These are phyloP conservation scores for Xylaria curta DNA, from an alignment of 495 filamentous ascomycete genomes.

Conservation along the genomic window DNA sequence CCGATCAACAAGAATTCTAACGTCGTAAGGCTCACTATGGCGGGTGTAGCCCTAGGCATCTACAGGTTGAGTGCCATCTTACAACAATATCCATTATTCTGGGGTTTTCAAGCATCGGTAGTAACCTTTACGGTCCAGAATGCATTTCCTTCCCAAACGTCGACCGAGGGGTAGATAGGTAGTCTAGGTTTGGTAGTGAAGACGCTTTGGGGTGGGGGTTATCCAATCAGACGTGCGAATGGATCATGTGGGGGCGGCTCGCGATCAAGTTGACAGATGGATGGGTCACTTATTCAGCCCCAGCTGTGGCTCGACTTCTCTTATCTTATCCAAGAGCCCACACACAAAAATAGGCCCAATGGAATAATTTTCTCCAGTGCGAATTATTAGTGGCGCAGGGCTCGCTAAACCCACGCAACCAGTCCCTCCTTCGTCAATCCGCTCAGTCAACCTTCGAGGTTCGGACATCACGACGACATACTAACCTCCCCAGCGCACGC, in stretches of 20 bases:
- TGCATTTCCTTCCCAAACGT: not conserved
- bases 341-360: conserved; percentile 30
- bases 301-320: conserved; percentile 25
- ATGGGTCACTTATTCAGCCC: conserved; percentile 10
- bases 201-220: not conserved
- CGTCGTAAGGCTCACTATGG: not conserved
- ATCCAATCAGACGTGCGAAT: conserved; percentile 4
- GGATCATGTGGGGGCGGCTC: not conserved
- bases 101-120: not conserved
- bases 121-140: no score
- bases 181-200: no score
- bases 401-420: conserved; percentile 43
- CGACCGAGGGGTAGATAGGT: not conserved
- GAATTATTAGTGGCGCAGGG: conserved; percentile 40
- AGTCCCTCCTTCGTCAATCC: conserved; percentile 37
- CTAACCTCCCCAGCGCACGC: conserved; percentile 40
- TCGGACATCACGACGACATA: conserved; percentile 44
- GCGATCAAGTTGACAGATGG: not conserved
- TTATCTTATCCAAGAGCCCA: conserved; percentile 28
- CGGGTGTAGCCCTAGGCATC: not conserved
- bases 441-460: conserved; percentile 38
- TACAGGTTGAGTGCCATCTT: not conserved
- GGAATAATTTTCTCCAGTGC: conserved; percentile 35
- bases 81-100: not conserved
- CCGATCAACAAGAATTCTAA: not conserved